A percentile compares a stretch with the other conserved stretches of the same genome.
Evolutionary conservation across 2,329 filamentous ascomycete species (phyloP).

Genomic region (Arthrobotrys megalospora): DNA sequence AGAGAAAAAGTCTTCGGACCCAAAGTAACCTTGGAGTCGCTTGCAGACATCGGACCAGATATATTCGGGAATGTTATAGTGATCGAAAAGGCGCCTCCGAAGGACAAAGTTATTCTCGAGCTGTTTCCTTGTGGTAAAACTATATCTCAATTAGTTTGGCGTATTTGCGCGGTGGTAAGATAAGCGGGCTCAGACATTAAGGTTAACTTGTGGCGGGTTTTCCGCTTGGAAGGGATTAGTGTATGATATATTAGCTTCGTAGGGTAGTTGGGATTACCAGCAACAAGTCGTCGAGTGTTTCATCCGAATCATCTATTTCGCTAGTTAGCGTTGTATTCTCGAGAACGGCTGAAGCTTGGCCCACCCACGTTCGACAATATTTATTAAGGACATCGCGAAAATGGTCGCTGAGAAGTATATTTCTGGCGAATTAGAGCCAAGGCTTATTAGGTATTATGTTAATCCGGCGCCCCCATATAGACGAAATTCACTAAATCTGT

Average conservation of each 20-base stretch:
- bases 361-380: background rate
- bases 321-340: background rate
- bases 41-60: background rate
- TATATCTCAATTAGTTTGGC: background rate
- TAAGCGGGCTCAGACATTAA: background rate
- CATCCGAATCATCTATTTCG: background rate
- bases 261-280: background rate
- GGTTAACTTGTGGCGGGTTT: background rate
- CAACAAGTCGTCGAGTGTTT: background rate
- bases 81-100: background rate
- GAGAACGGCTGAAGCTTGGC: too few species aligned
- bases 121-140: background rate
- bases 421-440: too few species aligned
- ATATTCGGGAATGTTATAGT: background rate
- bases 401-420: background rate
- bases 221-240: background rate
- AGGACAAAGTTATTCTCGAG: background rate
- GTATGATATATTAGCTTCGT: background rate
- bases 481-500: too few species aligned
- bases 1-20: conserved; percentile 6
- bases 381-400: conserved; percentile 5
- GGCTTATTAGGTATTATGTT: too few species aligned
- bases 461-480: too few species aligned
- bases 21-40: conserved; percentile 14
- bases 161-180: background rate